Base-by-base conservation (phyloP, 345 rosid genomes). In the Populus tremula region DNA sequence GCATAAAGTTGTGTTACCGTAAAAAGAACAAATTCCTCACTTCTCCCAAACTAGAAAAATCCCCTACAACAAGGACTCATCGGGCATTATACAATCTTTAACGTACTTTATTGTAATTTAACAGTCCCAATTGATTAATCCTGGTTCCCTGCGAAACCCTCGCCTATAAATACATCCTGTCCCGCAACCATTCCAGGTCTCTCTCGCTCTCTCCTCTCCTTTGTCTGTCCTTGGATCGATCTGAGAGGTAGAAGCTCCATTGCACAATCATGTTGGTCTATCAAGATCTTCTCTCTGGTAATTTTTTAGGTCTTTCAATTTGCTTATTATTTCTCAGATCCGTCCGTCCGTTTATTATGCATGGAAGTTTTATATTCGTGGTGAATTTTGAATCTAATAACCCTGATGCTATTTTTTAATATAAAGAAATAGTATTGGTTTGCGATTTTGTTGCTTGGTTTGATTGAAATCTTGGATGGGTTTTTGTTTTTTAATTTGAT, bases 251-350 rank as follows among this genome's bases (percentile, higher is more conserved):
- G 76, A 65, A 25, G n/a, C 64, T 73, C 86, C 67, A 20, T 20
- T 20, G 61, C 12, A 88, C 87, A 86, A 83, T 74, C 87, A 96
- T 96, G 98, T 88, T 96, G 96, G 98, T 96, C 25, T 96, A 93
- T 73, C 94, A 93, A 63, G 99, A 96, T 91, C 85, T 82, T 21
- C 86, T 96, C 67, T 66, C 88, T 74, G 91, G 99, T 92, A 84
- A 69, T 25, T 25, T 49, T 35, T 25, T 62, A 62, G 0, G 8
- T 20, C 66, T 8, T n/a, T 31, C 13, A 50, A 1, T 68, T 7
- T 76, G 31, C 8, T 36, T 45, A 5, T 56, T 16, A 33, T 79
- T 49, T n/a, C 27, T 31, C 73, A 69, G 83, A 74, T 76, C 74
- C 83, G 4, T 11, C 14, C 6, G 10, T 39, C 10, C 10, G 14